A percentile compares a stretch with the other conserved stretches of the same genome.
phyloP scores from a whole-genome alignment of 371 early-diverging fungal species.

The Circinella umbellata region DNA sequence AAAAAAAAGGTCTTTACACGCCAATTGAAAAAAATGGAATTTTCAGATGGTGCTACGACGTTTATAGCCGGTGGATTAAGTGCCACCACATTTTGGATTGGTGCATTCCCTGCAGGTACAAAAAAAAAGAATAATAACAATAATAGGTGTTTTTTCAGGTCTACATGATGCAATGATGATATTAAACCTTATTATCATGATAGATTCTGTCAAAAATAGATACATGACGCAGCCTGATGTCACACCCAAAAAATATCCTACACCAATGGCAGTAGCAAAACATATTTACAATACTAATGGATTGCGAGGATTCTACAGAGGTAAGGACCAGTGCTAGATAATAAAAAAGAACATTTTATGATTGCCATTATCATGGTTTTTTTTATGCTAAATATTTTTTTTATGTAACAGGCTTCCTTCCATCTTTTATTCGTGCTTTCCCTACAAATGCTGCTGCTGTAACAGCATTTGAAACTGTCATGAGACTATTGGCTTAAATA shows the following conservation, averaged over 20 bases:
- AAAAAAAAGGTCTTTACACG: conserved; percentile 48
- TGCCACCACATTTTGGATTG: conserved; percentile 90
- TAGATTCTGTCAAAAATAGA: conserved; percentile 89
- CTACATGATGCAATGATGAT: too few relatives aligned
- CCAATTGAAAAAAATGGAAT: conserved; percentile 47
- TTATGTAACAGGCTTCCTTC: conserved; percentile 69
- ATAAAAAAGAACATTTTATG: neutral
- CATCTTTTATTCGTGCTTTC: conserved; percentile 87
- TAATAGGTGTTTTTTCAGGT: too few relatives aligned
- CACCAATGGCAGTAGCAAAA: conserved; percentile 51
- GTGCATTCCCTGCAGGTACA: conserved; percentile 83
- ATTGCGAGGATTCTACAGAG: conserved; percentile 73
- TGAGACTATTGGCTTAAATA: conserved; percentile 41
- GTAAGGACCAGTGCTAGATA: conserved; percentile 19
- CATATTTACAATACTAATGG: conserved; percentile 71
- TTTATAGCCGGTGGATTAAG: conserved; percentile 91
- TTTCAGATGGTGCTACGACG: conserved; percentile 66
- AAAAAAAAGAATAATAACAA: neutral
- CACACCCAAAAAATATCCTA: conserved; percentile 66
- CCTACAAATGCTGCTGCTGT: conserved; percentile 92
- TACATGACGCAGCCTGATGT: conserved; percentile 91
- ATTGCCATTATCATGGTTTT: too few relatives aligned
- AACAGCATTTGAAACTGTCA: conserved; percentile 77
- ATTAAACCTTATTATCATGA: neutral
- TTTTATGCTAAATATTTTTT: neutral